Base-by-base conservation (phyloP, 805 yeast species). In the Lipomyces japonicus region DNA sequence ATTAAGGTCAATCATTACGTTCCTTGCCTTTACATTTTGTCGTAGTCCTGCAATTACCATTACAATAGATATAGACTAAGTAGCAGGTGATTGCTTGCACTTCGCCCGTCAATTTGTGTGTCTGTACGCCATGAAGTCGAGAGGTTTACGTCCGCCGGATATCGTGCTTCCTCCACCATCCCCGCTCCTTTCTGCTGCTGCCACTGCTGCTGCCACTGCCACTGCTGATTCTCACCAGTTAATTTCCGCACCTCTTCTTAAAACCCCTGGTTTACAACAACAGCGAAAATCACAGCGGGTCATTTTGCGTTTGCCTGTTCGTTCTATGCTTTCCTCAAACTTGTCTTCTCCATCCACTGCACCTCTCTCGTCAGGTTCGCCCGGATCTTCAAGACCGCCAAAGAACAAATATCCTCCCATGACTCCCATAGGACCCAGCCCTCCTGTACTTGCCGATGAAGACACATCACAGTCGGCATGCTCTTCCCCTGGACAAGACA, bases 121-220 rank as follows among this genome's bases (percentile, higher is more conserved):
- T 6, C 36, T 14, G 36, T 19, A n/a, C 9, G 19, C 26, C 24
- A 51, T 51, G 55, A 42, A 43, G 39, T 35, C 51, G 34, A 39
- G 51, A 19, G 41, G 36, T 7, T 26, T 46, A 12, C 55, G 55
- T 18, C 55, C 55, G 2, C 55, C 55, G 2, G 51, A 46, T 38
- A 51, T 51, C 37, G 46, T 43, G 10, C 46, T 51, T 14, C 55
- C 55, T 2, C 49, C 49, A 10, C 55, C 51, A 4, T 35, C 43
- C 36, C 46, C 42, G 21, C 30, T 16, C 12, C 24, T 38, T 38
- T 2, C 22, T 23, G 42, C 36, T 14, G 24, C 14, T 39, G n/a
- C 30, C 39, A 21, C 35, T 25, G 1, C 34, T 25, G 6, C 44
- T 6, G 4, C 48, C 24, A 9, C 47, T 4, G 12, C 35, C 34